Base-by-base conservation (phyloP, 306 rosid species). In the Macrotyloma uniflorum region DNA sequence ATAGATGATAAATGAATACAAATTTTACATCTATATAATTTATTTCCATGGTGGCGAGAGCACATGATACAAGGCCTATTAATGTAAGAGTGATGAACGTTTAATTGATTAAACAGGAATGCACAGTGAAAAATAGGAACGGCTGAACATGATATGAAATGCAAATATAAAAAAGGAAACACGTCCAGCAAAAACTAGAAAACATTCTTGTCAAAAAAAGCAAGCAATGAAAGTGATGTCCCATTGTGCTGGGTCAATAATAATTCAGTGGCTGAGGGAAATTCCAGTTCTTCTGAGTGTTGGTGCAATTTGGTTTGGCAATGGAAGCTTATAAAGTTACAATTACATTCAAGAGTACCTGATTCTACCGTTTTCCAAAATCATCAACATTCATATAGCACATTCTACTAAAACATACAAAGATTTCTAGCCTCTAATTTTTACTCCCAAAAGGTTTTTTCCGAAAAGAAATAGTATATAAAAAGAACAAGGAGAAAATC, bases 181-280 rank as follows among this genome's bases (percentile, higher is more conserved):
- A 76, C 36, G 3, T 35, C 33, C 11, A 32, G 16, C 16, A 19
- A 35, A 49, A 18, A 64, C 5, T 40, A 33, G 69, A 42, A 74
- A 43, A 45, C 74, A 15, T 24, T 13, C n/a, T 64, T 50, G 23
- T 47, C 35, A 33, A 36, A 20, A 20, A 50, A 32, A 11, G 45
- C 67, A 66, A 36, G 11, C 57, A 58, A n/a, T 15, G 10, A 26
- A 57, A 12, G 49, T 20, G 67, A 38, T 28, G 65, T 53, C 22
- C 53, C 54, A 76, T 33, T 47, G 72, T 35, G 49, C 33, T 22
- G 45, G 68, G 58, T 77, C 22, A n/a, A 77, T 49, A 40, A 49
- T 77, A 32, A 46, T 30, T 28, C 35, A 6, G 9, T 19, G 53
- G 9, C 59, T 42, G 12, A 7, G 53, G 20, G 32, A 77, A 38